Conservation (phyloP, 371 early-diverging fungal species). For the Syncephalastrum monosporum region DNA sequence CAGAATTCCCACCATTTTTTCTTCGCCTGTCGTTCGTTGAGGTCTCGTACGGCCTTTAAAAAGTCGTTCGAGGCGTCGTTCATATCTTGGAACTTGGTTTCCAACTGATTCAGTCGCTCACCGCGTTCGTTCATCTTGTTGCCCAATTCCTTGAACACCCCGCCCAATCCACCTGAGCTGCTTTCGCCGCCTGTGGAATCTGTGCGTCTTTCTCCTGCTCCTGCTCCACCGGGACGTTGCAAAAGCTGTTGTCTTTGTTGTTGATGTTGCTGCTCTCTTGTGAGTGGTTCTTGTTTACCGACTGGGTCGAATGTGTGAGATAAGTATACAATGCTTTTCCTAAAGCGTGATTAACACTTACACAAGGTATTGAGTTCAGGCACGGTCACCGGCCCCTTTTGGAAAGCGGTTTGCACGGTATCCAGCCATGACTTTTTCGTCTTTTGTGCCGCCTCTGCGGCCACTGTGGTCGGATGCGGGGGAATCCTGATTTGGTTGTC, state of each 20-base stretch:
- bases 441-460: constrained; percentile 14
- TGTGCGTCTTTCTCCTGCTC: too few species aligned
- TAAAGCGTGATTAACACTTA: constrained; percentile 23
- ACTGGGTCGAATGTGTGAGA: constrained; percentile 6
- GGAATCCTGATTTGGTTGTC: constrained; percentile 38
- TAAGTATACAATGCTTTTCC: too few species aligned
- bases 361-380: constrained; percentile 49
- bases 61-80: constrained; percentile 52
- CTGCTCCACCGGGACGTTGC: neutral
- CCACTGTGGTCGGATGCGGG: constrained; percentile 31
- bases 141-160: constrained; percentile 46
- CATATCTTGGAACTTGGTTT: constrained; percentile 55
- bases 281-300: constrained; percentile 11
- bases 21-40: constrained; percentile 55
- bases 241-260: constrained; percentile 3
- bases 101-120: constrained; percentile 43
- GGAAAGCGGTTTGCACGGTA: constrained; percentile 45
- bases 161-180: constrained; percentile 17
- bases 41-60: constrained; percentile 50
- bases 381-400: constrained; percentile 42
- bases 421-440: constrained; percentile 42
- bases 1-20: constrained; percentile 33
- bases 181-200: constrained; percentile 18
- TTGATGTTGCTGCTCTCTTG: constrained; percentile 1
- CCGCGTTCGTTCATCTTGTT: constrained; percentile 59